Conservation (phyloP, 2,329 filamentous ascomycete species). For the Colletotrichum lindemuthianum region DNA sequence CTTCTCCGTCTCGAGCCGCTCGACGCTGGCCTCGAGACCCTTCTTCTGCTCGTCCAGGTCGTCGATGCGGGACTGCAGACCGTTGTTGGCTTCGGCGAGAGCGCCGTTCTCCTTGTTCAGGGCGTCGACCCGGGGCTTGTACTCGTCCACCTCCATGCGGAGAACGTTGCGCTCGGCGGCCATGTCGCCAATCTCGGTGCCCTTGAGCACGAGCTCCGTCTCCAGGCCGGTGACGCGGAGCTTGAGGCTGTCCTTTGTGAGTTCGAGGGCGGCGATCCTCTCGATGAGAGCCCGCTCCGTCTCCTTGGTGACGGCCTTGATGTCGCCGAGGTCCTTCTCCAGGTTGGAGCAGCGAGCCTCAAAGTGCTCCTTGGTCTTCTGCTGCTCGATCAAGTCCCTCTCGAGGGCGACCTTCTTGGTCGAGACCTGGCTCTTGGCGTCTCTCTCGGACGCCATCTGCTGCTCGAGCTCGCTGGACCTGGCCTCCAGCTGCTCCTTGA, state of each 20-base stretch:
- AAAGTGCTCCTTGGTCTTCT: conserved; percentile 14
- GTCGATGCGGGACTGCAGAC: conserved; percentile 31
- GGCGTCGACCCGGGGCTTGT: conserved; percentile 28
- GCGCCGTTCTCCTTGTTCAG: conserved; percentile 32
- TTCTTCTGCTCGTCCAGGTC: conserved; percentile 33
- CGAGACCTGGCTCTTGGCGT: conserved; percentile 18
- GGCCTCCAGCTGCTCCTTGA: conserved; percentile 25
- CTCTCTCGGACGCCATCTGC: conserved; percentile 19
- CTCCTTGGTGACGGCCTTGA: conserved; percentile 29
- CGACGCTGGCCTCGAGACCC: conserved; percentile 27
- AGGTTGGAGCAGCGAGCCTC: conserved; percentile 22
- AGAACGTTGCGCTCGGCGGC: conserved; percentile 31
- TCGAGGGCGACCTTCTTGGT: conserved; percentile 18
- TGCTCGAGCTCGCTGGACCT: conserved; percentile 28
- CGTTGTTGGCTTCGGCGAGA: conserved; percentile 26
- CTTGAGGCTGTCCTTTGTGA: conserved; percentile 33
- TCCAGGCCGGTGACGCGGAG: conserved; percentile 29
- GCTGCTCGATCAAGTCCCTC: conserved; percentile 10
- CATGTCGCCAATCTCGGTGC: conserved; percentile 32
- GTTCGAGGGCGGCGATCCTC: conserved; percentile 33
- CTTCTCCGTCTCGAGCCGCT: conserved; percentile 29
- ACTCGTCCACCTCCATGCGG: conserved; percentile 21
- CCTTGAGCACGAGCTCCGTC: conserved; percentile 27
- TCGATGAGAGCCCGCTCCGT: conserved; percentile 34
- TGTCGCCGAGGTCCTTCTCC: conserved; percentile 30